These are phyloP conservation scores for Fusarium albosuccineum DNA, from an alignment of 2,329 filamentous ascomycete genomes.

Conservation along the genomic window DNA sequence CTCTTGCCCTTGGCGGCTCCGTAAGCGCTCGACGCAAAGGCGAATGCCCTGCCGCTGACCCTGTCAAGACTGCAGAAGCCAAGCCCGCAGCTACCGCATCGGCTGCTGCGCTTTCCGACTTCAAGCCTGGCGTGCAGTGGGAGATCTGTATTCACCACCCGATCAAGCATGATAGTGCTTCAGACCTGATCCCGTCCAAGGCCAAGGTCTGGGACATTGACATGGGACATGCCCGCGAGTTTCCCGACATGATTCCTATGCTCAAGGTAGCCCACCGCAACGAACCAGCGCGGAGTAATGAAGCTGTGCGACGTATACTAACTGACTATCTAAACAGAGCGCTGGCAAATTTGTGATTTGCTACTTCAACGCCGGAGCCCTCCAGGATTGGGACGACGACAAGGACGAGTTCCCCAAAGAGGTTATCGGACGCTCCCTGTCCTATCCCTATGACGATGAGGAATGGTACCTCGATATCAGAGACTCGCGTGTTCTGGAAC, in stretches of 20 bases:
- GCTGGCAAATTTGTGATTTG: slow-evolving; percentile 51
- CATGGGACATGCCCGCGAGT: slow-evolving; percentile 44
- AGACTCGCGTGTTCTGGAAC: slow-evolving; percentile 40
- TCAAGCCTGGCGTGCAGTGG: slow-evolving; percentile 49
- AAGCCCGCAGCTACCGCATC: slow-evolving; percentile 2
- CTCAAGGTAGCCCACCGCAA: slow-evolving; percentile 43
- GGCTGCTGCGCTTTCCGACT: slow-evolving; percentile 15
- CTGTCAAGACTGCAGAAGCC: slow-evolving; percentile 12
- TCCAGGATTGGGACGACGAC: slow-evolving; percentile 48
- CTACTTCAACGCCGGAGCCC: slow-evolving; percentile 52
- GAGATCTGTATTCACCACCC: slow-evolving; percentile 50
- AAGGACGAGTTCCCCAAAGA: slow-evolving; percentile 42
- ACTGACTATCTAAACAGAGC: slow-evolving; percentile 18
- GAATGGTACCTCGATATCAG: slow-evolving; percentile 51
- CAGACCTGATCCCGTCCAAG: slow-evolving; percentile 44
- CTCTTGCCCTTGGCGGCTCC: slow-evolving; percentile 30
- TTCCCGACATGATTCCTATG: slow-evolving; percentile 45
- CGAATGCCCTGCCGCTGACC: slow-evolving; percentile 20
- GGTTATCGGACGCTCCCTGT: slow-evolving; percentile 43
- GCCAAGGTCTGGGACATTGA: slow-evolving; percentile 51
- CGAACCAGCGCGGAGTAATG: neutral
- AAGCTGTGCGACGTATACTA: neutral
- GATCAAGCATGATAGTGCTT: slow-evolving; percentile 44
- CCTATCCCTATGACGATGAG: slow-evolving; percentile 43
- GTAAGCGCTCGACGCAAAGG: slow-evolving; percentile 28